These are phyloP conservation scores for Polyplosphaeria fusca DNA, from an alignment of 495 filamentous ascomycete species.

Conservation along the genomic window DNA sequence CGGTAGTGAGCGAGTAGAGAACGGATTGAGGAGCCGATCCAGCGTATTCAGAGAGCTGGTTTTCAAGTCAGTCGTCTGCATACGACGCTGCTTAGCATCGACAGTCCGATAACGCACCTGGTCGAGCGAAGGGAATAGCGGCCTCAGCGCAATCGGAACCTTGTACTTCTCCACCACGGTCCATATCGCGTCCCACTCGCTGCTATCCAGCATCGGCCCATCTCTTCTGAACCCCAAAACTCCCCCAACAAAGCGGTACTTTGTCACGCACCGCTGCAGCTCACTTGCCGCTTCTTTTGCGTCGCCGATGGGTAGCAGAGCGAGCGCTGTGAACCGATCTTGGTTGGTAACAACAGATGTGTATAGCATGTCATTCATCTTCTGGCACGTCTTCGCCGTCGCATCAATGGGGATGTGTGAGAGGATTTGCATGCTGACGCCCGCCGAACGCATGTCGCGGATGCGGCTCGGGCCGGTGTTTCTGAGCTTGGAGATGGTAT, in stretches of 20 bases:
- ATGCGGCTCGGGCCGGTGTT: slow-evolving; percentile 47
- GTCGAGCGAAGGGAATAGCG: background rate
- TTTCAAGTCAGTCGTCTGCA: slow-evolving; percentile 44
- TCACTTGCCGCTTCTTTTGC: slow-evolving; percentile 49
- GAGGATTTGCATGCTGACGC: slow-evolving; percentile 55
- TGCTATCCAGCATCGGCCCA: slow-evolving; percentile 49
- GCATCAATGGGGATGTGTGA: slow-evolving; percentile 48
- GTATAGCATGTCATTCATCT: slow-evolving; percentile 55
- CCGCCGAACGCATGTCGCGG: slow-evolving; percentile 50
- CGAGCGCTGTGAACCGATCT: slow-evolving; percentile 53
- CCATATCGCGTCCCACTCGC: slow-evolving; percentile 49
- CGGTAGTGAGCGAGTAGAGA: slow-evolving; percentile 43
- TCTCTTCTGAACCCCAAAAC: slow-evolving; percentile 54
- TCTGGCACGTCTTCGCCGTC: slow-evolving; percentile 36
- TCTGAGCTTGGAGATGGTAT: slow-evolving; percentile 40
- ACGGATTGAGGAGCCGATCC: slow-evolving; percentile 27
- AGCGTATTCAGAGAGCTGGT: slow-evolving; percentile 22
- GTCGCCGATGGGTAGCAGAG: slow-evolving; percentile 50
- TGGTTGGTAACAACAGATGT: slow-evolving; percentile 46
- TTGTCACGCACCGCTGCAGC: slow-evolving; percentile 47
- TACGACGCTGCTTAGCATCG: slow-evolving; percentile 37
- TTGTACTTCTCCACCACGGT: slow-evolving; percentile 49
- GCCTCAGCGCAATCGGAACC: slow-evolving; percentile 42
- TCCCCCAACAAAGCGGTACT: slow-evolving; percentile 54
- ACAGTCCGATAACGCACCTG: slow-evolving; percentile 33